Conservation (phyloP, 352 stramenopile species). For the Phytophthora agathidicida region DNA sequence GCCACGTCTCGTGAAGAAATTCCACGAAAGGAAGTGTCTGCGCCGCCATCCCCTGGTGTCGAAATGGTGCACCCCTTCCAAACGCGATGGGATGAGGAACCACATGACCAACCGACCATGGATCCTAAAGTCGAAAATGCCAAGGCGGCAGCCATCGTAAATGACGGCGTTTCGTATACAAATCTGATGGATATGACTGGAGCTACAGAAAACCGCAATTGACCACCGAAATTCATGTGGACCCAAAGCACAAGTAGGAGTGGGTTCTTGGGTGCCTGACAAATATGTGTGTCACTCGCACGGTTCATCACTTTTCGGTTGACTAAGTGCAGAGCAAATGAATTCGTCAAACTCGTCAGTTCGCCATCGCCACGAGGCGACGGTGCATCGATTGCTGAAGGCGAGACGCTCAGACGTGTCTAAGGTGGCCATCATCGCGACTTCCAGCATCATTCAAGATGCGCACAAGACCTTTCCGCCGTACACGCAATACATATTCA, state of each 20-base stretch:
- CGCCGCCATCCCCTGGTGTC: background rate
- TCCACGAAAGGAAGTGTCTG: background rate
- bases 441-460: background rate
- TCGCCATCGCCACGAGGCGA: background rate
- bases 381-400: background rate
- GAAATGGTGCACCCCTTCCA: constrained; percentile 15
- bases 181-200: no score
- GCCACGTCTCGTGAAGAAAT: constrained; percentile 20
- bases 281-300: no score
- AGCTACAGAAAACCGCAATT: no score
- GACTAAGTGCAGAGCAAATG: background rate
- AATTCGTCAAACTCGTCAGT: background rate
- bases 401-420: background rate
- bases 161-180: no score
- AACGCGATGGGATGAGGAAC: constrained; percentile 3
- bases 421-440: background rate
- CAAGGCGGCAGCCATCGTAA: background rate
- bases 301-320: constrained; percentile 37
- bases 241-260: no score
- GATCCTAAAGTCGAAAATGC: background rate
- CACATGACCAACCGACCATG: background rate
- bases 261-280: no score
- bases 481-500: background rate
- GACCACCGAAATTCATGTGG: no score
- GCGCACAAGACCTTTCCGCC: background rate